Evolutionary conservation across 1,284 basidiomycete genomes (phyloP).

Genomic region (Cutaneotrichosporon cyanovorans): DNA sequence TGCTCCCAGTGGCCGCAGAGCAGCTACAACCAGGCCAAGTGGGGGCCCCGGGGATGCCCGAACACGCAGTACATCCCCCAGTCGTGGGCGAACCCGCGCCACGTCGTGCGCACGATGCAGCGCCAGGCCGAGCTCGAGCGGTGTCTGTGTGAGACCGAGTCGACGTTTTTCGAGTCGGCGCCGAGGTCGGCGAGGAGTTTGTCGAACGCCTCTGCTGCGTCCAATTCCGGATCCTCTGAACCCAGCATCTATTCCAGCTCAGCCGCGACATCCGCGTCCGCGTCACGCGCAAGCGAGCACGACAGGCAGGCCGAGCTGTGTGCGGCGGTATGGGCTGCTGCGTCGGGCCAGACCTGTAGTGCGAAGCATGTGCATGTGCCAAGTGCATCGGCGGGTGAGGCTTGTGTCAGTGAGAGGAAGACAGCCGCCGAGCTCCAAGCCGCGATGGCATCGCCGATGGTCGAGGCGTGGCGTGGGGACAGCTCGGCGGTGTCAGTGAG

Average conservation of each 20-base stretch:
- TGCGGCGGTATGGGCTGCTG: constrained; percentile 14
- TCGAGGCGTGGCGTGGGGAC: constrained; percentile 16
- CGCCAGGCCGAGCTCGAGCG: constrained; percentile 53
- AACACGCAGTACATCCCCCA: constrained; percentile 57
- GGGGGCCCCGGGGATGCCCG: constrained; percentile 53
- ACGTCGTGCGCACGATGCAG: constrained; percentile 55
- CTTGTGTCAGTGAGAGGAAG: constrained; percentile 14
- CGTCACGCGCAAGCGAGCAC: neutral
- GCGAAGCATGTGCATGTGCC: no score
- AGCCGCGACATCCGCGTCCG: constrained; percentile 14
- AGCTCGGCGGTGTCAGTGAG: constrained; percentile 11
- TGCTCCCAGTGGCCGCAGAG: constrained; percentile 63
- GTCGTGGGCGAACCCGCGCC: constrained; percentile 60
- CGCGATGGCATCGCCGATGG: constrained; percentile 35
- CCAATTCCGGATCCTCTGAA: constrained; percentile 22
- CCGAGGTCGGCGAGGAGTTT: constrained; percentile 9
- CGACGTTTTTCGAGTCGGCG: constrained; percentile 24
- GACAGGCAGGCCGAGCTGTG: constrained; percentile 4
- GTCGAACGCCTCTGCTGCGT: constrained; percentile 5
- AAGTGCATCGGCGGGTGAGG: constrained; percentile 3
- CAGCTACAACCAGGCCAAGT: constrained; percentile 70
- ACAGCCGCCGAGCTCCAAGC: constrained; percentile 28
- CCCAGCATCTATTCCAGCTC: constrained; percentile 21
- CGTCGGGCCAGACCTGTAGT: neutral
- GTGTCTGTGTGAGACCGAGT: constrained; percentile 15